These are phyloP conservation scores for Chlorophyllum brunneum DNA, from an alignment of 768 basidiomycete genomes.

Conservation along the genomic window DNA sequence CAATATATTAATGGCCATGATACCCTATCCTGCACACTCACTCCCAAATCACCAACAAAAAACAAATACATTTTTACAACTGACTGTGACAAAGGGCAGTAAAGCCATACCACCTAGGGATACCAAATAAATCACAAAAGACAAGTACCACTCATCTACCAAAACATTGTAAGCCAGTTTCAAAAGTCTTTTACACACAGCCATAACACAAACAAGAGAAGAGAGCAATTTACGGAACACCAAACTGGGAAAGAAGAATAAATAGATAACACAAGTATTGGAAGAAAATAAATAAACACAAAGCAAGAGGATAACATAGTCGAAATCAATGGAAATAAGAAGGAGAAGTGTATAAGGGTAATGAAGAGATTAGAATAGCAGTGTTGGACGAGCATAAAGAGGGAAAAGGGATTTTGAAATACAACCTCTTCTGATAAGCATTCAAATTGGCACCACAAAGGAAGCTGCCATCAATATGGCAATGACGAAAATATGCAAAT, in stretches of 20 bases:
- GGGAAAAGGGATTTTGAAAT: not conserved
- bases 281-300: not conserved
- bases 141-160: slow-evolving; percentile 2
- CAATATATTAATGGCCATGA: too few species aligned
- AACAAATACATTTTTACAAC: too few species aligned
- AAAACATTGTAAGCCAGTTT: too few species aligned
- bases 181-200: too few species aligned
- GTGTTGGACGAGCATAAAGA: not conserved
- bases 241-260: slow-evolving; percentile 17
- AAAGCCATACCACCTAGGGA: slow-evolving; percentile 2
- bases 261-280: slow-evolving; percentile 20
- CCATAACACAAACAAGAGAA: not conserved
- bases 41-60: too few species aligned
- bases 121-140: not conserved
- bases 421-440: not conserved
- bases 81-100: not conserved
- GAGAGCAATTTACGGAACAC: not conserved
- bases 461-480: too few species aligned
- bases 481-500: too few species aligned
- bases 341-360: slow-evolving; percentile 10
- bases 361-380: not conserved
- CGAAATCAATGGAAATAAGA: not conserved
- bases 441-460: not conserved
- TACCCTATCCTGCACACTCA: too few species aligned
- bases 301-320: not conserved